phyloP scores from a whole-genome alignment of 805 yeast genomes.

The Crinitomyces ghanaensis region DNA sequence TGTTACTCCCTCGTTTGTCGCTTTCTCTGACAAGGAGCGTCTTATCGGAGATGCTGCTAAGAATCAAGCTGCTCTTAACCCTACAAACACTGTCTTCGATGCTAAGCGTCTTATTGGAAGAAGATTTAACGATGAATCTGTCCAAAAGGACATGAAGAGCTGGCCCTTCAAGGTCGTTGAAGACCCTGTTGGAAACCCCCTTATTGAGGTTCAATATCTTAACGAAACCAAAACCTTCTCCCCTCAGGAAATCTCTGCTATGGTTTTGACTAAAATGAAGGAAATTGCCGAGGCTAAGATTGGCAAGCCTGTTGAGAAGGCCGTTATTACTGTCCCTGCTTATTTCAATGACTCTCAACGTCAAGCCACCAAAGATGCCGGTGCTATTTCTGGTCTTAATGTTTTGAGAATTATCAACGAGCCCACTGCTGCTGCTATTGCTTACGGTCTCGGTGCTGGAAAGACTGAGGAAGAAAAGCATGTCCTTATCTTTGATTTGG shows the following conservation, averaged over 20 bases:
- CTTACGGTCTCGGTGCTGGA: slow-evolving; percentile 91
- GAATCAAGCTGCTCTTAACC: slow-evolving; percentile 94
- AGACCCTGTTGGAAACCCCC: slow-evolving; percentile 67
- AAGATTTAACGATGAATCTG: slow-evolving; percentile 70
- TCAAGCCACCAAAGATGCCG: slow-evolving; percentile 87
- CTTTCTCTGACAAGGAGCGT: slow-evolving; percentile 87
- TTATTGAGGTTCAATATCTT: slow-evolving; percentile 69
- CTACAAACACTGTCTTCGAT: slow-evolving; percentile 72
- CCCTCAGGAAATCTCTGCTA: slow-evolving; percentile 91
- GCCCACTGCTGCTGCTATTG: slow-evolving; percentile 96
- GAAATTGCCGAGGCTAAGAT: slow-evolving; percentile 74
- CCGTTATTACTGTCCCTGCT: slow-evolving; percentile 81
- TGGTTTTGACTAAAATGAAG: slow-evolving; percentile 85
- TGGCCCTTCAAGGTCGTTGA: slow-evolving; percentile 82
- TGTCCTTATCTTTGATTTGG: slow-evolving; percentile 85
- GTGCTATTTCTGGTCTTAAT: slow-evolving; percentile 75
- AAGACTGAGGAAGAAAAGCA: slow-evolving; percentile 72
- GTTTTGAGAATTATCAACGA: slow-evolving; percentile 79
- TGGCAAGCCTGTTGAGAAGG: slow-evolving; percentile 70
- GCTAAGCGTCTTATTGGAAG: slow-evolving; percentile 94
- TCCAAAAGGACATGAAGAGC: slow-evolving; percentile 83
- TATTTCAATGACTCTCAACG: slow-evolving; percentile 83
- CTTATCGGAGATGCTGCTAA: slow-evolving; percentile 94
- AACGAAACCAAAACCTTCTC: slow-evolving; percentile 80
- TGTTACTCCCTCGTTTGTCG: slow-evolving; percentile 93